Percentiles rank a stretch among this genome's conserved stretches.
Conservation (phyloP, 768 basidiomycete genomes). For the Arthromyces matolae region DNA sequence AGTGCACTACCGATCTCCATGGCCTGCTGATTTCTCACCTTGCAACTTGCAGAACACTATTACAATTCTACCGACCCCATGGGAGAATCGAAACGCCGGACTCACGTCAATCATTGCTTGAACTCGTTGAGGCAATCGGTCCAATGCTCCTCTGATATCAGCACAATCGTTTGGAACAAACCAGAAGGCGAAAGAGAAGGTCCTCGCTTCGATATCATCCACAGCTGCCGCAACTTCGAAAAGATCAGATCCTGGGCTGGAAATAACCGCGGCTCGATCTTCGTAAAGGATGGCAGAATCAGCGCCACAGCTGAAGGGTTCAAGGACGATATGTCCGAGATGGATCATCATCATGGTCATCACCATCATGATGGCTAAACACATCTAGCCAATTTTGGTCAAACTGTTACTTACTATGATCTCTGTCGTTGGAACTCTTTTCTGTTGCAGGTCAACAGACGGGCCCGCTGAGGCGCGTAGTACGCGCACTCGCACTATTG, state of each 20-base stretch:
- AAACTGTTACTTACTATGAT: too few relatives aligned
- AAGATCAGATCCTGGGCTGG: constrained; percentile 7
- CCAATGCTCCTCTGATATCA: constrained; percentile 11
- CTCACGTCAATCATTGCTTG: constrained; percentile 8
- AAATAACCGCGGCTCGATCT: constrained; percentile 8
- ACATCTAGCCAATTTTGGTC: too few relatives aligned
- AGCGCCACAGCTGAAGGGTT: constrained; percentile 7
- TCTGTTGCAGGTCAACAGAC: background rate
- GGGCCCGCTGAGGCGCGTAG: too few relatives aligned
- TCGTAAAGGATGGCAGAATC: constrained; percentile 7
- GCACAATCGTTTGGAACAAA: constrained; percentile 8
- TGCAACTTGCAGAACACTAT: constrained; percentile 4
- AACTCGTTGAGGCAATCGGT: constrained; percentile 8
- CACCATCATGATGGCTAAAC: constrained; percentile 4
- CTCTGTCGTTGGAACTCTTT: too few relatives aligned
- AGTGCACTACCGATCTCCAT: background rate
- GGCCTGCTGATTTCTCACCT: background rate
- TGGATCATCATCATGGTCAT: constrained; percentile 4
- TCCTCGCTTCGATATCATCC: constrained; percentile 7
- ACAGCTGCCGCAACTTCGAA: constrained; percentile 10
- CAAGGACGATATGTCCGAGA: background rate
- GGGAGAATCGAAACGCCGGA: background rate
- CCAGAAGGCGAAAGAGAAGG: constrained; percentile 1
- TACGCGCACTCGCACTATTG: too few relatives aligned
- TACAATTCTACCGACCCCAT: constrained; percentile 6